Evolutionary conservation across 768 basidiomycete genomes (phyloP).

Genomic region (Leccinum obscurum): DNA sequence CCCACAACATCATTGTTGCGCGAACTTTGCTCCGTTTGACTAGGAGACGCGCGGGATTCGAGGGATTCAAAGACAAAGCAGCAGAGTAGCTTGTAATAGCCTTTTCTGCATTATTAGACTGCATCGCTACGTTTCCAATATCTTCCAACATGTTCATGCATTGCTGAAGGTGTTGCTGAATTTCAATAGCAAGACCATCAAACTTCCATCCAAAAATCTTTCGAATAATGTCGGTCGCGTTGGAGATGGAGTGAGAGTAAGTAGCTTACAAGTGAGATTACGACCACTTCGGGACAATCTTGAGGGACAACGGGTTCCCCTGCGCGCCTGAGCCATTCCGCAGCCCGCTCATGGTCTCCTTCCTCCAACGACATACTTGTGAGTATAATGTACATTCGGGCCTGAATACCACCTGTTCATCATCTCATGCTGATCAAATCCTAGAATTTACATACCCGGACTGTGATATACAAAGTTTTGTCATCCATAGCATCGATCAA

Average conservation of each 20-base stretch:
- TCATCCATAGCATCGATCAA: constrained; percentile 1
- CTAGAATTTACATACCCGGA: background rate
- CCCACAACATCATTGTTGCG: background rate
- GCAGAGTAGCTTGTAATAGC: background rate
- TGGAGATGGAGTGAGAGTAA: rapidly evolving
- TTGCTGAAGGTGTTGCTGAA: background rate
- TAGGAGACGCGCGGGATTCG: background rate
- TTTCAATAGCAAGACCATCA: background rate
- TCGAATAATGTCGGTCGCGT: background rate
- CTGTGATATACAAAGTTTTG: background rate
- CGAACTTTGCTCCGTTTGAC: constrained; percentile 8
- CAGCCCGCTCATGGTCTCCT: background rate
- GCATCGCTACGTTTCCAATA: background rate
- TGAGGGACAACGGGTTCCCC: background rate
- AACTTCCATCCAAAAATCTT: constrained; percentile 17
- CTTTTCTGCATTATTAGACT: background rate
- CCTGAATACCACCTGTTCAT: background rate
- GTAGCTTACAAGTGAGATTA: constrained; percentile 10
- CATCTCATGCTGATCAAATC: too few species aligned
- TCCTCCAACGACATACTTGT: background rate
- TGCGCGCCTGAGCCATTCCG: too few species aligned
- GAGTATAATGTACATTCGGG: constrained; percentile 5
- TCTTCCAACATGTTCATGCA: background rate
- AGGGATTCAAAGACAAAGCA: background rate
- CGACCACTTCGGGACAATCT: background rate